These are phyloP conservation scores for Cercospora sesami DNA, from an alignment of 2,329 filamentous ascomycete genomes.

Conservation along the genomic window DNA sequence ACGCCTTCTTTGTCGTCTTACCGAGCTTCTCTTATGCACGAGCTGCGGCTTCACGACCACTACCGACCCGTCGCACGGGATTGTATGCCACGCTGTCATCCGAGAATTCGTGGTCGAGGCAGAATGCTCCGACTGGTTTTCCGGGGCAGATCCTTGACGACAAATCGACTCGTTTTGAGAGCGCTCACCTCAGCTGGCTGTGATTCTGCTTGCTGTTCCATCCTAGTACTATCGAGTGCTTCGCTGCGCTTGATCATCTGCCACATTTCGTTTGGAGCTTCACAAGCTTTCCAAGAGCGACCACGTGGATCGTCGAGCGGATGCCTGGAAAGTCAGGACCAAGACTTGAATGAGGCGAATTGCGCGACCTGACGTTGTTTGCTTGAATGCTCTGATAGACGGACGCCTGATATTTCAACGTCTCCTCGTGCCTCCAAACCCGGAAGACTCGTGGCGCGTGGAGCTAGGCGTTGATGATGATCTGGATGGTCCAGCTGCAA, in stretches of 20 bases:
- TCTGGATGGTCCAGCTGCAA: slow-evolving; percentile 20
- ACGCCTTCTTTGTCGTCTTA: not conserved
- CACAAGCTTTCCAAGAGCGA: not conserved
- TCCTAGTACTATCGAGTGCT: not conserved
- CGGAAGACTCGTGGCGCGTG: slow-evolving; percentile 38
- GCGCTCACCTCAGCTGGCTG: not conserved
- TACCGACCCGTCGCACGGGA: not conserved
- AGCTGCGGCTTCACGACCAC: not conserved
- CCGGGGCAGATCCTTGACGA: not conserved
- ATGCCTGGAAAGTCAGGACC: no score
- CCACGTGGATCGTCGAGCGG: not conserved
- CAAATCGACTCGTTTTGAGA: not conserved
- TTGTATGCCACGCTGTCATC: not conserved
- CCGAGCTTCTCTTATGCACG: not conserved
- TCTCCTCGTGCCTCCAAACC: slow-evolving; percentile 38
- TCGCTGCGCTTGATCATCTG: not conserved
- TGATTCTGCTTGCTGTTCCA: not conserved
- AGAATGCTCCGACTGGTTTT: not conserved
- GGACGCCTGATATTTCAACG: slow-evolving; percentile 2
- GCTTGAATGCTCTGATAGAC: not conserved
- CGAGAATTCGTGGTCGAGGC: not conserved
- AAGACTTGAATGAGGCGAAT: not conserved
- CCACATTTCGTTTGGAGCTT: not conserved
- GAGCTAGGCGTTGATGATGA: slow-evolving; percentile 31
- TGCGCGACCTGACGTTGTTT: not conserved